Conservation (phyloP, 192 early-diverging fungal genomes). For the Cetraspora pellucida region DNA sequence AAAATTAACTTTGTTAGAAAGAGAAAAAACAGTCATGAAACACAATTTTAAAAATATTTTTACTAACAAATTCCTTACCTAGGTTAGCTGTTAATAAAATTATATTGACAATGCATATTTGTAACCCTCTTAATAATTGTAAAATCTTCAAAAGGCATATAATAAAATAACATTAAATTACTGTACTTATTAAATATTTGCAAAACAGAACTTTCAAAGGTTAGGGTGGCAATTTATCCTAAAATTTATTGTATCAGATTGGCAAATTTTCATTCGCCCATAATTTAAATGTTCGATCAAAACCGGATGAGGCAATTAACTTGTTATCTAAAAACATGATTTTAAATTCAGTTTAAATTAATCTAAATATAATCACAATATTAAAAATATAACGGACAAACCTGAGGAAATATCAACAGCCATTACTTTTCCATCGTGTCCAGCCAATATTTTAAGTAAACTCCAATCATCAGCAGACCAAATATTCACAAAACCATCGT, state of each 20-base stretch:
- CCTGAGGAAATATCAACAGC: slow-evolving; percentile 76
- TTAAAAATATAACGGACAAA: slow-evolving; percentile 35
- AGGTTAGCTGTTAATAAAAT: too few species aligned
- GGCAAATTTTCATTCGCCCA: slow-evolving; percentile 24
- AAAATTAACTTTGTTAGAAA: too few species aligned
- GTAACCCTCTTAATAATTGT: too few species aligned
- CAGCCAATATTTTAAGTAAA: slow-evolving; percentile 82
- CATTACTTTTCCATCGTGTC: slow-evolving; percentile 90
- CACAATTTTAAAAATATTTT: too few species aligned
- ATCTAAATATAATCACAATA: slow-evolving; percentile 17
- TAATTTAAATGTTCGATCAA: slow-evolving; percentile 95
- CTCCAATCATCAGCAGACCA: slow-evolving; percentile 96
- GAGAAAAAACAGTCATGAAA: too few species aligned
- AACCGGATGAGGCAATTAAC: slow-evolving; percentile 84
- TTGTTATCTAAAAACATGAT: slow-evolving; percentile 62
- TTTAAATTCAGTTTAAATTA: neutral
- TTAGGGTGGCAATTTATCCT: too few species aligned
- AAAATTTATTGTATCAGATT: neutral
- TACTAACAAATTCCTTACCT: too few species aligned
- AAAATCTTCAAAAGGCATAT: too few species aligned
- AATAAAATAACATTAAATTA: too few species aligned
- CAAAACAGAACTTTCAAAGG: too few species aligned
- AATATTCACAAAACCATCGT: slow-evolving; percentile 90
- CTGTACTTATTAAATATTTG: too few species aligned
- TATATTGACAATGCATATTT: too few species aligned